Evolutionary conservation across 176 grass and related monocot genomes (phyloP), one percentile per base, ranked within the genome.

Genomic region (Coix lacrymajobi): DNA sequence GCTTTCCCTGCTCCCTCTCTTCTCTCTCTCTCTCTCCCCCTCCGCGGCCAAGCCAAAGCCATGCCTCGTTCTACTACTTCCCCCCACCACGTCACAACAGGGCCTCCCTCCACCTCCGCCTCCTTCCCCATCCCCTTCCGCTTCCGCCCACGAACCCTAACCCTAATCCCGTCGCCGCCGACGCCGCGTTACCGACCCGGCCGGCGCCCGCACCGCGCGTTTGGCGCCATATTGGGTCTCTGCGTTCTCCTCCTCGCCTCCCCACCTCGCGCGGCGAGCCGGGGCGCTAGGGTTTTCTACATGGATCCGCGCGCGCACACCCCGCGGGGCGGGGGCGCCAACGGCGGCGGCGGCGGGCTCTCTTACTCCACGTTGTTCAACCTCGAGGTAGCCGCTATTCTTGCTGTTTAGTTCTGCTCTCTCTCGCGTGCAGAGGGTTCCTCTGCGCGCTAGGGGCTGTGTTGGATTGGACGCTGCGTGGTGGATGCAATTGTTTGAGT

Each of bases 361-460:
- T 91, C 92, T 31, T 94, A 94, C 83, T 92, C 90, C 65, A 79
- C 89, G 49, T 92, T 97, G 37, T 97, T 97, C 85, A 92, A 96
- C 84, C 93, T 96, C 77, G 93, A 99, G 89, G 97, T 96, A 73
- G 41, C 49, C 9, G 33, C 63, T 73, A 41, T 46, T 48, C 46
- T 68, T 5, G 14, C 49, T 56, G 14, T 39, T 40, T 48, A 29
- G 44, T 17, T 69, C 56, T 48, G 15, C 52, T 62, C 13, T 54
- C 7, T 61, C 39, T 34, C 16, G 56, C 31, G 11, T 24, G n/a
- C 20, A 6, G 40, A 57, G 34, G 28, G 73, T 58, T 78, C 62
- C 65, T 70, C 31, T 44, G 60, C 45, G 14, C 54, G 56, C 9
- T 66, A 52, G 60, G 75, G 48, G 54, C 2, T 41, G 66, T 38